Conservation (phyloP, 768 basidiomycete genomes). For the Gymnopilus dilepis region DNA sequence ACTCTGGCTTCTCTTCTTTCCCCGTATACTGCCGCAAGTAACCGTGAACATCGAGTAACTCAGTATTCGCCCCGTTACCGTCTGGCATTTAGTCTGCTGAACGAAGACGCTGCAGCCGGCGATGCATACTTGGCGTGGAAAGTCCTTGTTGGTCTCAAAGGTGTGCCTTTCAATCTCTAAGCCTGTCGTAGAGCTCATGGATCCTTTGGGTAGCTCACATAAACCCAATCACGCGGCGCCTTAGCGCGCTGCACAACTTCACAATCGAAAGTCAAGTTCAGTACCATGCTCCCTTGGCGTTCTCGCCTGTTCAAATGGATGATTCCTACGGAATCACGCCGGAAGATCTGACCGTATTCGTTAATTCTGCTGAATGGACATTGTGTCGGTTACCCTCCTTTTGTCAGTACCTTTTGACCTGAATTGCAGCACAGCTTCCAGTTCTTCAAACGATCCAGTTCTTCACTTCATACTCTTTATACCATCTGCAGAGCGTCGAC, state of each 20-base stretch:
- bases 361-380: slow-evolving; percentile 97
- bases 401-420: slow-evolving; percentile 1
- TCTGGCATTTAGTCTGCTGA: slow-evolving; percentile 90
- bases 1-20: slow-evolving; percentile 43
- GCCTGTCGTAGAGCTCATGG: background rate
- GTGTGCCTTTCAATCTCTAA: slow-evolving; percentile 49
- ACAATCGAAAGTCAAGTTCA: slow-evolving; percentile 95
- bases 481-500: slow-evolving; percentile 71
- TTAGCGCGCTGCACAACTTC: slow-evolving; percentile 82
- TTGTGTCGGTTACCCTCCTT: slow-evolving; percentile 58
- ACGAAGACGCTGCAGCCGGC: slow-evolving; percentile 83
- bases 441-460: slow-evolving; percentile 91
- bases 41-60: slow-evolving; percentile 52
- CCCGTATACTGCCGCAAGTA: slow-evolving; percentile 48
- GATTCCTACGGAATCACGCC: slow-evolving; percentile 64
- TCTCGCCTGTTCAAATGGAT: slow-evolving; percentile 58
- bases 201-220: slow-evolving; percentile 61
- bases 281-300: slow-evolving; percentile 88
- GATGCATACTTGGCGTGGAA: slow-evolving; percentile 73
- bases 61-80: slow-evolving; percentile 86
- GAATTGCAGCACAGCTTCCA: slow-evolving; percentile 66
- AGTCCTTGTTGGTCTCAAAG: slow-evolving; percentile 60
- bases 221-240: slow-evolving; percentile 61
- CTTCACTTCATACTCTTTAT: slow-evolving; percentile 91
- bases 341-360: slow-evolving; percentile 89